Percentiles rank a stretch among this genome's conserved stretches.
Conservation (phyloP, 2,329 filamentous ascomycete species). For the Chaetomiaceae sp. region DNA sequence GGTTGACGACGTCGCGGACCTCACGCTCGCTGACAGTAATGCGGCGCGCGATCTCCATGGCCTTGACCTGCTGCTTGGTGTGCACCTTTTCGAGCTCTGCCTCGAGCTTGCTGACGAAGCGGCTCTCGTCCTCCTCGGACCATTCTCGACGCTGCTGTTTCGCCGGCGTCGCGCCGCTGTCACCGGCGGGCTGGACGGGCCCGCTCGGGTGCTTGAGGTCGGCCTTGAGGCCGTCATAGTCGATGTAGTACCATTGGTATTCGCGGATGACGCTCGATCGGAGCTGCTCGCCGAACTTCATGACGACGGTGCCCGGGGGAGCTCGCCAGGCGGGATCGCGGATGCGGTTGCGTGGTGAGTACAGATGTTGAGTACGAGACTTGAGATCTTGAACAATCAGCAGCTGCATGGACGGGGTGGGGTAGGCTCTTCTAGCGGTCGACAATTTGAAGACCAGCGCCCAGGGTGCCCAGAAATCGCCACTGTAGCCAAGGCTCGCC, state of each 20-base stretch:
- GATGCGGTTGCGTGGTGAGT: constrained; percentile 31
- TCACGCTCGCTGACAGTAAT: constrained; percentile 86
- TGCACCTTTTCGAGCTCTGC: constrained; percentile 95
- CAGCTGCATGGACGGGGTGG: constrained; percentile 37
- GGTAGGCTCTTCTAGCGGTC: not conserved
- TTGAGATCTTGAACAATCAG: constrained; percentile 52
- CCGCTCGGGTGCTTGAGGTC: constrained; percentile 73
- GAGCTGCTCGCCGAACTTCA: constrained; percentile 94
- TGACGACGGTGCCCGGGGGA: constrained; percentile 53
- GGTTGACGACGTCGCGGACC: constrained; percentile 79
- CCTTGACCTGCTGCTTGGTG: constrained; percentile 95
- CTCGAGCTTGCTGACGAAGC: constrained; percentile 83
- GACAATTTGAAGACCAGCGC: not conserved
- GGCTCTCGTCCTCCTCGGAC: constrained; percentile 87
- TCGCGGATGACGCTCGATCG: constrained; percentile 93
- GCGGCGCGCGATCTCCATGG: constrained; percentile 87
- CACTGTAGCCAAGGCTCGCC: constrained; percentile 1
- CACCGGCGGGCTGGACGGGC: constrained; percentile 25
- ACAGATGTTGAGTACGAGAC: constrained; percentile 41
- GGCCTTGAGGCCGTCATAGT: constrained; percentile 89
- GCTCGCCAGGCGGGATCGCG: constrained; percentile 33
- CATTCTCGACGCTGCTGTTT: constrained; percentile 60
- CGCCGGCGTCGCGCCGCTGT: constrained; percentile 34
- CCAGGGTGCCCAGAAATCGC: constrained; percentile 2
- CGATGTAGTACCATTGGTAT: constrained; percentile 98